These are phyloP conservation scores for Penicillium odoratum DNA, from an alignment of 495 filamentous ascomycete genomes.

Conservation along the genomic window DNA sequence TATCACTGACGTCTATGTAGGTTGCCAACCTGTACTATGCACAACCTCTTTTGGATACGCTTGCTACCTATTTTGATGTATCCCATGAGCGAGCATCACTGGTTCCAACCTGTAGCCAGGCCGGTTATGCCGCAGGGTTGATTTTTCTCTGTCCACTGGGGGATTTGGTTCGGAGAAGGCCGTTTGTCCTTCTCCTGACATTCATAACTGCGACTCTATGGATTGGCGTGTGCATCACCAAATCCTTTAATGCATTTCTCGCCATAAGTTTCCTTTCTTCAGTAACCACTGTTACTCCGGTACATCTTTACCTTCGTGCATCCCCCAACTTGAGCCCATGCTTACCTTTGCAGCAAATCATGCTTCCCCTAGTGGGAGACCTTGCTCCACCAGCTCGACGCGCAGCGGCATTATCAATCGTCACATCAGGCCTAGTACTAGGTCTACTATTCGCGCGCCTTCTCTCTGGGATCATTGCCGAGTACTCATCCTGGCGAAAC, in stretches of 20 bases:
- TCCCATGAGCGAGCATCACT: conserved; percentile 55
- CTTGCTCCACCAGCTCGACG: conserved; percentile 69
- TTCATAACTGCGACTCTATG: conserved; percentile 64
- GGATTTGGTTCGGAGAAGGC: conserved; percentile 68
- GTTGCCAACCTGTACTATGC: conserved; percentile 73
- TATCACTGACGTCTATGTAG: neutral
- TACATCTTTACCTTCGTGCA: conserved; percentile 9
- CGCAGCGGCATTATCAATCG: conserved; percentile 66
- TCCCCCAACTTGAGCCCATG: neutral
- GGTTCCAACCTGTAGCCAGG: conserved; percentile 77
- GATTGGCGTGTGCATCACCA: conserved; percentile 71
- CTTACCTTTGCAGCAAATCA: conserved; percentile 54
- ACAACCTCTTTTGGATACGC: conserved; percentile 65
- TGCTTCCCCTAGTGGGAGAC: conserved; percentile 83
- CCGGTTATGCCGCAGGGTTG: conserved; percentile 74
- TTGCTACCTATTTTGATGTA: conserved; percentile 62
- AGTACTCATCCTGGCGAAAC: conserved; percentile 69
- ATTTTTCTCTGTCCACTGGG: conserved; percentile 77
- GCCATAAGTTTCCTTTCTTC: conserved; percentile 69
- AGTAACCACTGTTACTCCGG: conserved; percentile 77
- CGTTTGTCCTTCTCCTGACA: conserved; percentile 67
- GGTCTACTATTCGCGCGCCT: conserved; percentile 77
- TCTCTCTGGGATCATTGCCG: conserved; percentile 71
- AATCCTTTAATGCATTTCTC: conserved; percentile 61
- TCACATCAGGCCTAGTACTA: conserved; percentile 74